phyloP scores from a whole-genome alignment of 2,329 filamentous ascomycete genomes.

The Colletotrichum cereale region DNA sequence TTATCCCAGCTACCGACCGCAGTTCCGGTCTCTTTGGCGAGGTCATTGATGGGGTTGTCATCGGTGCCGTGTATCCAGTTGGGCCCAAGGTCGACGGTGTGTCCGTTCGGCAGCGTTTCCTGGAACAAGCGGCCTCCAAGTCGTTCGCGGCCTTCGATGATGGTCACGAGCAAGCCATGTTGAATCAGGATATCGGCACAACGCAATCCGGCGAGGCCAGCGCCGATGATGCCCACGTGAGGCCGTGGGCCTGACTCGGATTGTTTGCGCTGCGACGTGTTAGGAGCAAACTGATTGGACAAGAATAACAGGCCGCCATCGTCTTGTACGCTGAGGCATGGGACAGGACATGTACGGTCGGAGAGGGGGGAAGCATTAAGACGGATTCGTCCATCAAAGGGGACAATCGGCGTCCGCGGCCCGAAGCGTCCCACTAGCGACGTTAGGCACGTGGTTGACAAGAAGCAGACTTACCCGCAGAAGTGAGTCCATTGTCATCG shows the following conservation, averaged over 20 bases:
- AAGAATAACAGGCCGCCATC: slow-evolving; percentile 2
- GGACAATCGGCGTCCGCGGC: slow-evolving; percentile 19
- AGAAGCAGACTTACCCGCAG: slow-evolving; percentile 50
- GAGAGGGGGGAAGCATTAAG: not conserved
- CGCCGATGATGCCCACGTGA: slow-evolving; percentile 76
- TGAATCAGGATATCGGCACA: slow-evolving; percentile 76
- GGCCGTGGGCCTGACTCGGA: slow-evolving; percentile 51
- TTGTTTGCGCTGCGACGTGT: slow-evolving; percentile 35
- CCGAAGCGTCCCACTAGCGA: slow-evolving; percentile 22
- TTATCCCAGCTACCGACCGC: slow-evolving; percentile 62
- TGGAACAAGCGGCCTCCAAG: slow-evolving; percentile 75
- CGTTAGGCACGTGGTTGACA: slow-evolving; percentile 38
- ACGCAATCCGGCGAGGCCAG: slow-evolving; percentile 77
- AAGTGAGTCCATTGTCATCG: slow-evolving; percentile 49
- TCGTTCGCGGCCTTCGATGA: slow-evolving; percentile 76
- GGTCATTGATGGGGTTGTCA: slow-evolving; percentile 76
- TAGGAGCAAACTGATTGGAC: slow-evolving; percentile 24
- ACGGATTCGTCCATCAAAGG: slow-evolving; percentile 20
- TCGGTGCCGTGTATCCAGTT: slow-evolving; percentile 85
- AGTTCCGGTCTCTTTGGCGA: slow-evolving; percentile 73
- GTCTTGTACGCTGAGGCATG: slow-evolving; percentile 16
- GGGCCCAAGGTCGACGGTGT: slow-evolving; percentile 72
- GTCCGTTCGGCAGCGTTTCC: slow-evolving; percentile 60
- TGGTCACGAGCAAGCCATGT: slow-evolving; percentile 74
- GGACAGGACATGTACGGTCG: slow-evolving; percentile 20